Evolutionary conservation across 2,329 filamentous ascomycete species (phyloP), one percentile per base, ranked within the genome.

Genomic region (Penicillium sp.): DNA sequence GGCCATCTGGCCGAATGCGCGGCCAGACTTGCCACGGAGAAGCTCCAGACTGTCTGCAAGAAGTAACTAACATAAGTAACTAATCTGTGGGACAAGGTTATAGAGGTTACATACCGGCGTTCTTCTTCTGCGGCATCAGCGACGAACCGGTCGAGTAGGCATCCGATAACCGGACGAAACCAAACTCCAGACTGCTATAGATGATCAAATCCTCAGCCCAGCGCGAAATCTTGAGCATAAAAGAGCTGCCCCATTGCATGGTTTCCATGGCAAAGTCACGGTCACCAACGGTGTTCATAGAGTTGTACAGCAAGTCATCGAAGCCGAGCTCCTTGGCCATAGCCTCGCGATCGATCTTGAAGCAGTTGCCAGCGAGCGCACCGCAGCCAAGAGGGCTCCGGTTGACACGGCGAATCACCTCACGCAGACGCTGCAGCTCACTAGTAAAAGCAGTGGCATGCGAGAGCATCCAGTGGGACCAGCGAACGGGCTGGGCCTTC

Each of bases 161-260:
- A 58, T 93, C 86, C 6, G 85, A 83, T 11, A 92, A 66, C 41
- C 75, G 74, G 25, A 88, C 75, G 59, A 86, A 90, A 12, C 79
- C 77, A 57, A 90, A 92, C 60, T 90, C 84, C 39, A 79, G 67
- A 6, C 81, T 79, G 15, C 75, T 81, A 69, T 90, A 89, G 57
- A 93, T 76, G 66, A 94, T 93, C 43, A 94, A 69, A 59, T 95
- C 88, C 67, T 94, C 85, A 3, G 82, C 77, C 80, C 84, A 90
- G 38, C 84, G 77, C 38, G 77, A 85, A 51, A 93, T 73, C 69
- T 92, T 86, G 45, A 78, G 73, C 80, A 85, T 90, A 47, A 93
- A 70, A 55, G 82, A 84, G 18, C 77, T 75, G 4, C 78, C 80
- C 83, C 85, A 94, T 62, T 86, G 80, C 66, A 94, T 77, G 1